Evolutionary conservation across 2,329 filamentous ascomycete genomes (phyloP).

Genomic region (Arachnomyces sp.): DNA sequence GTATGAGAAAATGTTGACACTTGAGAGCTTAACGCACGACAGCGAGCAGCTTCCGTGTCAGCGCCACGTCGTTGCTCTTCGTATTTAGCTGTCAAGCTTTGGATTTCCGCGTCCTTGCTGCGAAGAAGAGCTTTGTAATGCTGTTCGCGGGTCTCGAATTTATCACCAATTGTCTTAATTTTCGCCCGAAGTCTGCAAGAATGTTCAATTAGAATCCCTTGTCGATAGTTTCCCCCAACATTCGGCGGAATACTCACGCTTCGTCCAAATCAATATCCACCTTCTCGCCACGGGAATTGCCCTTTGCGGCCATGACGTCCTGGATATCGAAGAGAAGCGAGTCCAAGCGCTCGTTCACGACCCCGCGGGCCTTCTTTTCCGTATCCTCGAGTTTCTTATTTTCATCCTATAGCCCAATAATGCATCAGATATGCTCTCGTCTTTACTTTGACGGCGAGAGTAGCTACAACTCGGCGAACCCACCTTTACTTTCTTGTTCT

Average conservation of each 20-base stretch:
- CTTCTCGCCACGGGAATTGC: slow-evolving; percentile 70
- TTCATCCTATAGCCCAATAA: slow-evolving; percentile 57
- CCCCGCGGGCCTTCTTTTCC: slow-evolving; percentile 71
- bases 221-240: slow-evolving; percentile 4
- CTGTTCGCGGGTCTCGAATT: slow-evolving; percentile 90
- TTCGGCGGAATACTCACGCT: slow-evolving; percentile 54
- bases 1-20: slow-evolving; percentile 95
- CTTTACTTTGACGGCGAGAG: not conserved
- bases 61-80: slow-evolving; percentile 86
- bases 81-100: slow-evolving; percentile 78
- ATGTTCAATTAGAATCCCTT: slow-evolving; percentile 8
- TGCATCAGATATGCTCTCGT: slow-evolving; percentile 1
- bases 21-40: slow-evolving; percentile 79
- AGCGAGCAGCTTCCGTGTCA: slow-evolving; percentile 70
- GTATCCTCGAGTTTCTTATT: slow-evolving; percentile 85
- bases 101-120: slow-evolving; percentile 91
- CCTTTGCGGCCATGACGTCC: slow-evolving; percentile 79
- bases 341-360: slow-evolving; percentile 79
- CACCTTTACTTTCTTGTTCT: slow-evolving; percentile 98
- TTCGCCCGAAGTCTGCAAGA: slow-evolving; percentile 56
- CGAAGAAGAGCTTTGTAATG: slow-evolving; percentile 89
- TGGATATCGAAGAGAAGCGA: slow-evolving; percentile 76
- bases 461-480: slow-evolving; percentile 16
- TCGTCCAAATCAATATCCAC: slow-evolving; percentile 85
- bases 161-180: slow-evolving; percentile 87